Evolutionary conservation across 495 filamentous ascomycete species (phyloP).

Genomic region (Lepraria neglecta): DNA sequence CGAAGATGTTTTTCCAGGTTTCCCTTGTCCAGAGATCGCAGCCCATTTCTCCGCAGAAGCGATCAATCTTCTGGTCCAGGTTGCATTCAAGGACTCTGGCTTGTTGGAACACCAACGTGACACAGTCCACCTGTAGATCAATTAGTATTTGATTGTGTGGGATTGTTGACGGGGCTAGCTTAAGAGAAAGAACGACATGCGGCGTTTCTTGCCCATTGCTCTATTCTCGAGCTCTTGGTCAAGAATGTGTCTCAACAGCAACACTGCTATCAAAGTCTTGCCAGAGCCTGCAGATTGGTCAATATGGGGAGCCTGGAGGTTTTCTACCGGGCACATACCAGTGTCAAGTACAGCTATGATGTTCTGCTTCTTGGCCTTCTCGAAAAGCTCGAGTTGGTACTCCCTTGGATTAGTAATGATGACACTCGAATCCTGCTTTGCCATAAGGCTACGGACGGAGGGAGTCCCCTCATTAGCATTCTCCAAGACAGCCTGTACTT

Average conservation of each 20-base stretch:
- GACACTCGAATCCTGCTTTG: slow-evolving; percentile 39
- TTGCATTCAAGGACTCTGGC: slow-evolving; percentile 76
- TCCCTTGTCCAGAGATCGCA: slow-evolving; percentile 58
- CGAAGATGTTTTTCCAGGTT: slow-evolving; percentile 62
- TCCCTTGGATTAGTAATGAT: slow-evolving; percentile 73
- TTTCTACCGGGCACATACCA: slow-evolving; percentile 40
- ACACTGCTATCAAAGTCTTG: slow-evolving; percentile 89
- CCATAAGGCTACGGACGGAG: slow-evolving; percentile 41
- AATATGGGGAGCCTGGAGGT: neutral
- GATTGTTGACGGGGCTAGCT: neutral
- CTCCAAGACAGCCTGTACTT: slow-evolving; percentile 27
- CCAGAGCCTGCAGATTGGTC: slow-evolving; percentile 62
- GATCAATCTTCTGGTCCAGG: slow-evolving; percentile 71
- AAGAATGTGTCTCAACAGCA: slow-evolving; percentile 73
- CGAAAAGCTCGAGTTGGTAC: slow-evolving; percentile 90
- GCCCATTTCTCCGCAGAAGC: slow-evolving; percentile 69
- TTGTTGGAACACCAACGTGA: slow-evolving; percentile 89
- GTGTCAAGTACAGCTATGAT: slow-evolving; percentile 96
- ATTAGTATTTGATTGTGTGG: slow-evolving; percentile 12
- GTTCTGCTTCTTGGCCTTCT: slow-evolving; percentile 78
- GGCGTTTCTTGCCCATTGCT: slow-evolving; percentile 49
- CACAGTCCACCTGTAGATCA: slow-evolving; percentile 62
- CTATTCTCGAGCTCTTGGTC: slow-evolving; percentile 72
- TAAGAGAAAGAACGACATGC: slow-evolving; percentile 81
- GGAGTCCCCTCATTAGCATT: slow-evolving; percentile 33